phyloP scores from a whole-genome alignment of 2,329 filamentous ascomycete species.

The Talaromyces piceae region DNA sequence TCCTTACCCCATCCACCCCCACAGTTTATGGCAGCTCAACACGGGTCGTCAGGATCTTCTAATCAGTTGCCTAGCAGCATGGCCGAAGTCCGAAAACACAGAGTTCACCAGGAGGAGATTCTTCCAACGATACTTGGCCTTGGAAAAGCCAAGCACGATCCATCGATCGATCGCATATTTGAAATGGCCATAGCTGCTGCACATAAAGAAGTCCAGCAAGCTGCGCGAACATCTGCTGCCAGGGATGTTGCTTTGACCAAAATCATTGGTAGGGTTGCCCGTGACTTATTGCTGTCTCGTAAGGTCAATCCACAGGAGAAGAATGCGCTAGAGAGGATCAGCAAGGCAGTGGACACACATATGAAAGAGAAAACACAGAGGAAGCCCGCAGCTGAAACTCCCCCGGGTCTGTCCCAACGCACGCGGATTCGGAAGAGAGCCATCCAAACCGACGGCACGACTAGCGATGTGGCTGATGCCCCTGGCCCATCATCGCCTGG shows the following conservation, averaged over 20 bases:
- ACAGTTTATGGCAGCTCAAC: slow-evolving; percentile 3
- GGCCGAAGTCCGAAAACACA: slow-evolving; percentile 14
- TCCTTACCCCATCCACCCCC: slow-evolving; percentile 7
- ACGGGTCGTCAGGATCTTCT: not conserved
- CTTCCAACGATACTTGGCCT: slow-evolving; percentile 13
- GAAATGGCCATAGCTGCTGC: slow-evolving; percentile 12
- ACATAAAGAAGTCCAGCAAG: slow-evolving; percentile 9
- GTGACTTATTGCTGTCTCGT: not conserved
- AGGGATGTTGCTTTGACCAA: not conserved
- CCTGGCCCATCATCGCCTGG: not conserved
- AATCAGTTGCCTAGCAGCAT: slow-evolving; percentile 8
- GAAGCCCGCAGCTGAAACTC: not conserved
- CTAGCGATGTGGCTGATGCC: not conserved
- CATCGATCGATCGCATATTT: slow-evolving; percentile 10
- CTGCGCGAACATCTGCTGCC: not conserved
- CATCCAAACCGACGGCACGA: not conserved
- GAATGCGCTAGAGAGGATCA: slow-evolving; percentile 45
- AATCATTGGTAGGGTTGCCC: not conserved
- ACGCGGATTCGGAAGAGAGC: not conserved
- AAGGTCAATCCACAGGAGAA: not conserved
- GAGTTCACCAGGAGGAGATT: slow-evolving; percentile 16
- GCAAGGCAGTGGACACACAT: slow-evolving; percentile 46
- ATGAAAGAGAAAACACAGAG: slow-evolving; percentile 25
- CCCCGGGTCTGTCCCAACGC: not conserved
- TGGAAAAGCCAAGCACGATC: slow-evolving; percentile 10